Evolutionary conservation across 108 stramenopile genomes (phyloP), one percentile per base, ranked within the genome.

Genomic region (Cyclotella sp.): DNA sequence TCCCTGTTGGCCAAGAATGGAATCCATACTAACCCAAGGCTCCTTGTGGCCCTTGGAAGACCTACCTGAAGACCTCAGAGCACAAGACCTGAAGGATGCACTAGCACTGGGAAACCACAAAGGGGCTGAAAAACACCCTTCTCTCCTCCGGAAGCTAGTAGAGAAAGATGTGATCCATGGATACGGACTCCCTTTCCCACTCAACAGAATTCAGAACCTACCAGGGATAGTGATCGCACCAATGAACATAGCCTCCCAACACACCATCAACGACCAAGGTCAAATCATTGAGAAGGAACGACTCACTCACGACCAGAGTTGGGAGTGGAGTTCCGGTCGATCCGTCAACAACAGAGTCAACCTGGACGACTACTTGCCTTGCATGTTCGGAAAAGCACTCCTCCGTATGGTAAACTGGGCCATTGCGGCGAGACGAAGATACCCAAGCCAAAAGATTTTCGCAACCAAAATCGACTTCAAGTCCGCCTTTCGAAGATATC

Each of bases 261-360:
- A 68, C 7, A 42, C 75, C 0, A 76, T 76, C 22, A 41, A 68
- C 18, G 26, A 76, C 19, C 21, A 14, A 6, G 75, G 75, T 5
- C 14, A 29, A 15, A 76, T 76, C 9, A 54, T 76, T 1, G n/a
- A 18, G 27, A 68, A 68, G n/a, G n/a, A n/a, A n/a, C n/a, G n/a
- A n/a, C n/a, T n/a, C n/a, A n/a, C n/a, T n/a, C n/a, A n/a, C n/a
- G 21, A 68, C 18, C 75, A 76, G 63, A 69, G 68, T 63, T 76
- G 21, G 27, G 34, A 44, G 16, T 68, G 40, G 55, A 22, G 27
- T 10, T 55, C 67, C 1, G 66, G 75, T 0, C 30, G 40, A 19
- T 76, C 52, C 1, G 75, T 68, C 1, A 76, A 76, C 75, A 22
- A 6, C n/a, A n/a, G n/a, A n/a, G n/a, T 16, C 34, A 40, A 12